Percentiles rank a stretch among this genome's conserved stretches.
Conservation (phyloP, 805 yeast genomes). For the Kregervanrija delftensis region DNA sequence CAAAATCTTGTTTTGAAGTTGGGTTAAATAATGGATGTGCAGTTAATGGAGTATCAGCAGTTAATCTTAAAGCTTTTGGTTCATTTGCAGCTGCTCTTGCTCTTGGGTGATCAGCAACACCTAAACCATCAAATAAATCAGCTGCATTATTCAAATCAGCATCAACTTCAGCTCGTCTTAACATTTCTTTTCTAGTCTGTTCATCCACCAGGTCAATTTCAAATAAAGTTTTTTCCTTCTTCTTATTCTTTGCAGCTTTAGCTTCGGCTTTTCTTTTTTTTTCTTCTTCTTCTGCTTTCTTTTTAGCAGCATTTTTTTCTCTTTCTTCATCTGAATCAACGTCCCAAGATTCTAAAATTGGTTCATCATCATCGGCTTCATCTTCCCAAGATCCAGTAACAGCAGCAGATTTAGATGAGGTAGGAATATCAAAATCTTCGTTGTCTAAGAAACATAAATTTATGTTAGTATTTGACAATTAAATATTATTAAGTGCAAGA, state of each 20-base stretch:
- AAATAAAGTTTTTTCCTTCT: conserved; percentile 33
- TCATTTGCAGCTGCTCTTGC: conserved; percentile 27
- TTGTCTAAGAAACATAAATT: conserved; percentile 45
- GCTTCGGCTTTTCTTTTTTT: conserved; percentile 27
- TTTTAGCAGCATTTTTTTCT: conserved; percentile 22
- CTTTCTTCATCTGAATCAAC: conserved; percentile 60
- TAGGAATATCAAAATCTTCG: conserved; percentile 78
- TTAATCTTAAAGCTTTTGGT: conserved; percentile 30
- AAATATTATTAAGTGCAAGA: too few relatives aligned
- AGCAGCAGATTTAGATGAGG: conserved; percentile 27
- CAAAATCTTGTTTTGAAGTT: conserved; percentile 71
- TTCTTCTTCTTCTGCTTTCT: conserved; percentile 8
- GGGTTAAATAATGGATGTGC: conserved; percentile 82
- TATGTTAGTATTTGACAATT: not conserved
- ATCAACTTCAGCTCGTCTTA: conserved; percentile 72
- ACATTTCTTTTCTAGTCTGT: conserved; percentile 63
- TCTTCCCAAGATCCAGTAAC: conserved; percentile 77
- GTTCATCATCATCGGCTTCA: conserved; percentile 64
- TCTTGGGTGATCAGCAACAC: conserved; percentile 51
- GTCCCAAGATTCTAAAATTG: conserved; percentile 88
- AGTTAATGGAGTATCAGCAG: conserved; percentile 59
- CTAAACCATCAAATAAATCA: conserved; percentile 74
- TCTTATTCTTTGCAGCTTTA: conserved; percentile 40
- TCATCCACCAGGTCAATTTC: conserved; percentile 69
- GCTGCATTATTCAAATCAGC: conserved; percentile 92